Base-by-base conservation (phyloP, 805 yeast species). In the Pichia deserticola region DNA sequence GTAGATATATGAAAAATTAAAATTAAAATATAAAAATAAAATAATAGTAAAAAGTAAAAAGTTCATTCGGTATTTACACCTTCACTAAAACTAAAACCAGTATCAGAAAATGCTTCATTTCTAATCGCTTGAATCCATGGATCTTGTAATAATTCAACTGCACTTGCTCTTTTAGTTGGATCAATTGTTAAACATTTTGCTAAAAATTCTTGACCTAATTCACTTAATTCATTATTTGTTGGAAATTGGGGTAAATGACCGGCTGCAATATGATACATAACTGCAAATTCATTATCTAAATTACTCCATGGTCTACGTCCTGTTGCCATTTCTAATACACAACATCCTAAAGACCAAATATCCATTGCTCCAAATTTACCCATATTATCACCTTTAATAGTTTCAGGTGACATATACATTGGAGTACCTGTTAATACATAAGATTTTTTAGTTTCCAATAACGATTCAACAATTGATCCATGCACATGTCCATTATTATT, bases 391-490 rank as follows among this genome's bases (percentile, higher is more conserved):
- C 97, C 97, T 1, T 93, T 87, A 51, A 93, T 88, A 0, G 88
- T 86, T 61, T 93, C 99, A 0, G 99, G 99, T 0, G 98, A 89
- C 98, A 93, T 92, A 68, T 93, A 93, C 97, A 92, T 93, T 13
- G 98, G 98, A 0, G 99, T 93, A 38, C 99, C 99, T 3, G 95
- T 82, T 73, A 86, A 75, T 12, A 59, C 62, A 49, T 63, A 62
- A 5, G 65, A 58, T 44, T 60, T 62, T 32, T 40, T 43, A 25
- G 50, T 49, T 28, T 52, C 53, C 8, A 47, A n/a, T 7, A 42
- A 3, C 7, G 49, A 34, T 10, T 49, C 44, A 30, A 36, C 37
- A 12, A 35, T 39, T 10, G 39, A 38, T 12, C 33, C 51, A 10
- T 29, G 34, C 13, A 5, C 1, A 20, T 20, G 20, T 20, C 20